Evolutionary conservation across 2,329 filamentous ascomycete genomes (phyloP), one percentile per base, ranked within the genome.

Genomic region (Fusarium sp.): DNA sequence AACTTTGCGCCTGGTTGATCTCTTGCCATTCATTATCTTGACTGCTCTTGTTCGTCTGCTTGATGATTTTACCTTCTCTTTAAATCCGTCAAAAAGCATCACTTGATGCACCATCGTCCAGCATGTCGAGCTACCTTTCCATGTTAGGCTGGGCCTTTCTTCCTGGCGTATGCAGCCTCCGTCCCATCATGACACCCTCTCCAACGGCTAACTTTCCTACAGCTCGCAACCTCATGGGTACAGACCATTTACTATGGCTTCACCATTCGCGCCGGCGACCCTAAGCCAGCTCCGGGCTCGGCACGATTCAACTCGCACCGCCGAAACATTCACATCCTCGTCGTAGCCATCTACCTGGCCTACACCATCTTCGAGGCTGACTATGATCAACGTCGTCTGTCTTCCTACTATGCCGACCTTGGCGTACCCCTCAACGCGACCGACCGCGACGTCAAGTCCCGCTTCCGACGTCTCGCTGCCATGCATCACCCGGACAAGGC

Each of bases 331-430:
- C 92, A 96, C 81, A 92, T 96, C 79, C 86, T 92, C 75, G 94
- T 98, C 78, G 92, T 98, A 59, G 86, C 92, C 57, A 84, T 90
- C 69, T 99, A 98, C 84, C 93, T 98, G 40, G 84, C 92, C 73
- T 98, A 98, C 87, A 98, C 95, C 55, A 91, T 98, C 78, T 96
- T 95, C 85, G 96, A 98, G 84, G 93, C 94, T 78, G 94, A 97
- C 87, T 91, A 93, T 85, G 91, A 94, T 72, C 87, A 98, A 31
- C 92, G 90, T 71, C 85, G 88, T 51, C 85, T 87, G 1, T 91
- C 92, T 20, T 92, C 94, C 81, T 98, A 93, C 85, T 98, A 98
- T 84, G 86, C 89, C 55, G 89, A 92, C 72, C 89, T 99, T 0
- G 91, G 91, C 38, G 89, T 98, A 1, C 86, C 92, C 14, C 87